Evolutionary conservation across 176 grass and related monocot species (phyloP).

Genomic region (Musa schizocarpa): DNA sequence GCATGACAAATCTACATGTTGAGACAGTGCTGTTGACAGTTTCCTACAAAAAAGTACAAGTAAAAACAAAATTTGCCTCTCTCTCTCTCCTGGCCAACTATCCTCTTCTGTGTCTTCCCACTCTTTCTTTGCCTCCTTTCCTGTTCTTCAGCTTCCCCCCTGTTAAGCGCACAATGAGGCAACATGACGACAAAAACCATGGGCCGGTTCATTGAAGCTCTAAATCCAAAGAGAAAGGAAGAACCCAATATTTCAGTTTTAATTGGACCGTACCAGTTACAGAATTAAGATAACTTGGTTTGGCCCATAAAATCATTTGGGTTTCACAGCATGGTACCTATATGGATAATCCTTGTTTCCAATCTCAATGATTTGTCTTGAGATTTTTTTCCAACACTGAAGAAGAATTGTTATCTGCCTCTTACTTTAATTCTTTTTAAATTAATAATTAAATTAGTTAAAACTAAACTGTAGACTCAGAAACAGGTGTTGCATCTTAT

Average conservation of each 20-base stretch:
- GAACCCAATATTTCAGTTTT: neutral
- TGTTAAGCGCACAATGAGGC: neutral
- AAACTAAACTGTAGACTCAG: neutral
- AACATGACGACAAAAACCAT: neutral
- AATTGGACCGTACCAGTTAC: neutral
- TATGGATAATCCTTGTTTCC: no score
- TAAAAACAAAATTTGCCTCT: neutral
- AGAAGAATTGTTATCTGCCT: neutral
- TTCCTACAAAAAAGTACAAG: neutral
- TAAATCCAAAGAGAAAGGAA: no score
- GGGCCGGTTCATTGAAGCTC: no score
- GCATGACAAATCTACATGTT: neutral
- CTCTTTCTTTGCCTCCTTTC: neutral
- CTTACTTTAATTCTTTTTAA: neutral
- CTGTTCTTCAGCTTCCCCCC: neutral
- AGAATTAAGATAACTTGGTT: neutral
- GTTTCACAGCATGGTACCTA: neutral
- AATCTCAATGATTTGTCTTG: neutral
- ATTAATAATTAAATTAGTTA: neutral
- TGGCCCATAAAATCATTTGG: neutral
- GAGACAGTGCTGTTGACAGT: neutral
- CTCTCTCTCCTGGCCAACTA: neutral
- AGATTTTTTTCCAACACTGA: neutral
- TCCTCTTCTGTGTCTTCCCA: neutral
- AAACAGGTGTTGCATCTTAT: neutral